phyloP scores from a whole-genome alignment of 768 basidiomycete genomes.

The Lactarius sanguifluus region DNA sequence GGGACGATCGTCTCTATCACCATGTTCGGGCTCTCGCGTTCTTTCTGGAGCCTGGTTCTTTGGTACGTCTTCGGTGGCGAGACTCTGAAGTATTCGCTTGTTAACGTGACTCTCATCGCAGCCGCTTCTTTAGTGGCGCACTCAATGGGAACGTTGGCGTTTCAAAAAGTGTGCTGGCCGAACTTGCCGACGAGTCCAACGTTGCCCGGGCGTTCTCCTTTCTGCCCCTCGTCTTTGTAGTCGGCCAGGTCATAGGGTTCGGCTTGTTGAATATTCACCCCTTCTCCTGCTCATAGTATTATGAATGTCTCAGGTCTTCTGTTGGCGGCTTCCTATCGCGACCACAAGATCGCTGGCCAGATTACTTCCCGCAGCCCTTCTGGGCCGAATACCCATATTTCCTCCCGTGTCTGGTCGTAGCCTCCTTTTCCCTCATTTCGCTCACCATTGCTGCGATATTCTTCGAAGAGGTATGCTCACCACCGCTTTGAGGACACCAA shows the following conservation, averaged over 20 bases:
- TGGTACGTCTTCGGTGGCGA: constrained; percentile 14
- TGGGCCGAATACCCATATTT: constrained; percentile 33
- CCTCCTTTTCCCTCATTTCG: background rate
- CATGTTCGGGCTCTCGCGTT: constrained; percentile 39
- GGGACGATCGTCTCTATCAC: constrained; percentile 37
- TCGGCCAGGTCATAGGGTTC: constrained; percentile 1
- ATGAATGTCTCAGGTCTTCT: constrained; percentile 4
- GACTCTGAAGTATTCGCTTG: background rate
- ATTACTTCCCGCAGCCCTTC: constrained; percentile 26
- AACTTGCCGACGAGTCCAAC: constrained; percentile 62
- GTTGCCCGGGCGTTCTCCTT: constrained; percentile 42
- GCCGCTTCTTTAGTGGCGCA: background rate
- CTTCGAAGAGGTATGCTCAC: constrained; percentile 4
- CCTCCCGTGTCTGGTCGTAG: constrained; percentile 27
- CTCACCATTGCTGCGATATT: background rate
- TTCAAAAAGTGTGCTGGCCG: constrained; percentile 68
- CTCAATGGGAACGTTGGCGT: constrained; percentile 41
- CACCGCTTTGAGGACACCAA: background rate
- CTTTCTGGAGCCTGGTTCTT: constrained; percentile 36
- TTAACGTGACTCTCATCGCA: background rate
- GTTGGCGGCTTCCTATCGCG: constrained; percentile 30
- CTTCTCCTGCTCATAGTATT: background rate
- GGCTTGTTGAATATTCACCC: background rate
- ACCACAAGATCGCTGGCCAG: constrained; percentile 30
- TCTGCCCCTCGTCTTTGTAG: constrained; percentile 34